Evolutionary conservation across 1,284 basidiomycete genomes (phyloP).

Genomic region (Kalmanozyma brasiliensis): DNA sequence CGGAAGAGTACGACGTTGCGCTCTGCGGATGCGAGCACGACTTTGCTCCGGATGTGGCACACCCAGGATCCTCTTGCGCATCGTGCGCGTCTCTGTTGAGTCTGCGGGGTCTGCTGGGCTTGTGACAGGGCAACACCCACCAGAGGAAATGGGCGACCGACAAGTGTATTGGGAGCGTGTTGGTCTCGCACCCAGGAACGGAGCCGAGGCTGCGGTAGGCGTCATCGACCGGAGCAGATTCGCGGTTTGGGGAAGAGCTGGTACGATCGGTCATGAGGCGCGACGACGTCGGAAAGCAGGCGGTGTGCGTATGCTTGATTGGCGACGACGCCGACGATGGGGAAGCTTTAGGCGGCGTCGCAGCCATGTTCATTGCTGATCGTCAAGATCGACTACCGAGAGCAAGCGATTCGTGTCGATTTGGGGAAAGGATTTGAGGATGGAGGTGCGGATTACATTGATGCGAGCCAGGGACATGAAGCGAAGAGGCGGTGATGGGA

Average conservation of each 20-base stretch:
- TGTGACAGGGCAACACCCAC: neutral
- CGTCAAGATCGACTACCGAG: neutral
- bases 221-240: neutral
- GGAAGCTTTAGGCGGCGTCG: neutral
- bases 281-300: slow-evolving; percentile 27
- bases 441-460: too few species aligned
- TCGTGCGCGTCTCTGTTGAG: too few species aligned
- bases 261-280: neutral
- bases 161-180: slow-evolving; percentile 2
- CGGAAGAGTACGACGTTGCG: neutral
- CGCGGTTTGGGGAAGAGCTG: neutral
- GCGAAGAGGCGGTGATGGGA: too few species aligned
- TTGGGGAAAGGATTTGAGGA: neutral
- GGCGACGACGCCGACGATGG: neutral
- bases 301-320: neutral
- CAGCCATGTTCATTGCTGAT: neutral
- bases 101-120: too few species aligned
- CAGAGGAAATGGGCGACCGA: slow-evolving; percentile 4
- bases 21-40: too few species aligned
- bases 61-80: too few species aligned
- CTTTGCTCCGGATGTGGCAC: too few species aligned
- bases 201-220: neutral
- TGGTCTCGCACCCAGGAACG: neutral
- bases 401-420: neutral
- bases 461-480: too few species aligned